These are phyloP conservation scores for Parachaetomium inaequale DNA, from an alignment of 495 filamentous ascomycete species.

Conservation along the genomic window DNA sequence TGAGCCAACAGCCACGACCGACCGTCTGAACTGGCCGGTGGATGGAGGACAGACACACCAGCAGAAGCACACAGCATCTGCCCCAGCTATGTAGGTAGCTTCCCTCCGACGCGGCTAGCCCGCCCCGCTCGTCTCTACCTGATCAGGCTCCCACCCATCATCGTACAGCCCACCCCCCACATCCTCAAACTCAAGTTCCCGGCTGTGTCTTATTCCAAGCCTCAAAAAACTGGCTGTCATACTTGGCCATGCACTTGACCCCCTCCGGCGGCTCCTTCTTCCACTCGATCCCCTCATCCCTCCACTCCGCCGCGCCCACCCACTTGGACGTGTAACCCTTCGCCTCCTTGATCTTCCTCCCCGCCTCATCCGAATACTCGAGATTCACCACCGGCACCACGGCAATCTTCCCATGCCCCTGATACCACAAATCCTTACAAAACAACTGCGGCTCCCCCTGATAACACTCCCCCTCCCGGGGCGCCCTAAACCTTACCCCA, in stretches of 20 bases:
- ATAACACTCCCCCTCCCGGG: conserved; percentile 40
- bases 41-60: no score
- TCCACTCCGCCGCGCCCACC: conserved; percentile 6
- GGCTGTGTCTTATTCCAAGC: conserved; percentile 29
- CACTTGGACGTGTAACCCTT: conserved; percentile 40
- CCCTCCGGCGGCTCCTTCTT: conserved; percentile 22
- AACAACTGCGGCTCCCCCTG: conserved; percentile 48
- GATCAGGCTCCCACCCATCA: no score
- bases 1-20: no score
- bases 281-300: conserved; percentile 22
- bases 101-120: no score
- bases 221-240: conserved; percentile 24
- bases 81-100: no score
- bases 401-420: conserved; percentile 45
- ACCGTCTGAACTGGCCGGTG: no score
- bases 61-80: no score
- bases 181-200: conserved; percentile 15
- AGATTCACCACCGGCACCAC: conserved; percentile 51
- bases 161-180: no score
- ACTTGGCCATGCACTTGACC: conserved; percentile 28
- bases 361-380: conserved; percentile 41
- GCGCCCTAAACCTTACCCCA: conserved; percentile 35
- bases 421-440: conserved; percentile 48
- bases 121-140: no score
- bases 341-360: conserved; percentile 36